Evolutionary conservation across 2,329 filamentous ascomycete species (phyloP).

Genomic region (Fusarium udum): DNA sequence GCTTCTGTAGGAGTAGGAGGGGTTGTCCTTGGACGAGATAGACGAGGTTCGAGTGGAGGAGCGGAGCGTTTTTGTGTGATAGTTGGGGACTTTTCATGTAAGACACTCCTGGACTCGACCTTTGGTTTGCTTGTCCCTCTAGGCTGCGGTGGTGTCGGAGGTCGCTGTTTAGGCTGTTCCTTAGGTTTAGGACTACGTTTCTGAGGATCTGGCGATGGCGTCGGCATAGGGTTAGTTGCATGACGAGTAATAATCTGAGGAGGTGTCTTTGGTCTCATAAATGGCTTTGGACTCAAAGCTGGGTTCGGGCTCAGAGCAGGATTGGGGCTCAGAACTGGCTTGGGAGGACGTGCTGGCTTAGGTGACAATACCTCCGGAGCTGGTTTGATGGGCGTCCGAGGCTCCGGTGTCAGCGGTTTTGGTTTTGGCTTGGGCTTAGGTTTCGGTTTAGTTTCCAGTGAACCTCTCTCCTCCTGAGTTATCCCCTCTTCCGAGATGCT

Average conservation of each 20-base stretch:
- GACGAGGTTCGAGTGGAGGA: conserved; percentile 16
- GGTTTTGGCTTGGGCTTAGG: conserved; percentile 41
- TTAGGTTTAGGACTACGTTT: conserved; percentile 37
- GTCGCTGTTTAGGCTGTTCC: conserved; percentile 34
- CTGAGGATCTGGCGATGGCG: conserved; percentile 44
- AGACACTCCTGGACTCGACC: conserved; percentile 13
- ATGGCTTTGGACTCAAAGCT: conserved; percentile 37
- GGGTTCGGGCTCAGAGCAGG: not conserved
- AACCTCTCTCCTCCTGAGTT: not conserved
- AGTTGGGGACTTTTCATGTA: not conserved
- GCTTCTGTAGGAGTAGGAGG: conserved; percentile 17
- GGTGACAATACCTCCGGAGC: conserved; percentile 45
- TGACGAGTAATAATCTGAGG: conserved; percentile 41
- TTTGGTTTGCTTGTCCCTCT: conserved; percentile 41
- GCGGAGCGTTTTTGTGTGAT: conserved; percentile 22
- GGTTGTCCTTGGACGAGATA: conserved; percentile 17
- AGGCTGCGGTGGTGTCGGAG: conserved; percentile 52
- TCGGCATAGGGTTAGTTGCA: conserved; percentile 28
- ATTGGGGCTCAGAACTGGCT: conserved; percentile 30
- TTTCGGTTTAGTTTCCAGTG: conserved; percentile 42
- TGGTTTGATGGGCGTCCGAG: conserved; percentile 30
- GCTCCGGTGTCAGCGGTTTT: conserved; percentile 32
- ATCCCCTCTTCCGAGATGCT: conserved; percentile 24
- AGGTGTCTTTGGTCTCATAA: conserved; percentile 44
- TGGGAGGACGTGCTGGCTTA: conserved; percentile 47